Conservation (phyloP, 441 rosid genomes). For the Arabidopsis lyrata region DNA sequence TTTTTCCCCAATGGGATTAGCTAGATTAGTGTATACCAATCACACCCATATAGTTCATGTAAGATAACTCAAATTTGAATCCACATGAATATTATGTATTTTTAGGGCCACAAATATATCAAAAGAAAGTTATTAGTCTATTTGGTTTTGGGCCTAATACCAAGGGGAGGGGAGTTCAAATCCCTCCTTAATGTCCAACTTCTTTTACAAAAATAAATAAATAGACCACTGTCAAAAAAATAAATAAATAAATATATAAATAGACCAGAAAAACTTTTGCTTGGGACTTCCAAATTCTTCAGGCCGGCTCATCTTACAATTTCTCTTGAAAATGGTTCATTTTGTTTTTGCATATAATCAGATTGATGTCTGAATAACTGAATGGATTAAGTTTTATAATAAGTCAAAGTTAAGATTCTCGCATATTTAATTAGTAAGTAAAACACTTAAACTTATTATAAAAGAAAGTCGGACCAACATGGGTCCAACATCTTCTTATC, state of each 20-base stretch:
- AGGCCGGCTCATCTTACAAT: conserved; percentile 1
- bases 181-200: background rate
- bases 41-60: too few species aligned
- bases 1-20: too few species aligned
- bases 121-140: background rate
- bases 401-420: background rate
- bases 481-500: conserved; percentile 38
- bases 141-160: conserved; percentile 4
- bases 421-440: background rate
- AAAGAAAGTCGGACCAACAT: conserved; percentile 29
- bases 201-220: background rate
- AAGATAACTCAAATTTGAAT: too few species aligned
- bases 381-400: background rate
- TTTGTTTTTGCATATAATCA: background rate
- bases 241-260: too few species aligned
- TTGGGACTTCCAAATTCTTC: background rate
- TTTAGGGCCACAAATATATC: background rate
- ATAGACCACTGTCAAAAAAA: too few species aligned
- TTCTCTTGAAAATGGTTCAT: background rate
- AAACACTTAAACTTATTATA: conserved; percentile 11
- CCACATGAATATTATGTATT: too few species aligned
- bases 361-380: too few species aligned
- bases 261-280: background rate
- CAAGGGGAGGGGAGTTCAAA: background rate
- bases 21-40: too few species aligned